Evolutionary conservation across 2,329 filamentous ascomycete genomes (phyloP).

Genomic region (Colletotrichum navitas): DNA sequence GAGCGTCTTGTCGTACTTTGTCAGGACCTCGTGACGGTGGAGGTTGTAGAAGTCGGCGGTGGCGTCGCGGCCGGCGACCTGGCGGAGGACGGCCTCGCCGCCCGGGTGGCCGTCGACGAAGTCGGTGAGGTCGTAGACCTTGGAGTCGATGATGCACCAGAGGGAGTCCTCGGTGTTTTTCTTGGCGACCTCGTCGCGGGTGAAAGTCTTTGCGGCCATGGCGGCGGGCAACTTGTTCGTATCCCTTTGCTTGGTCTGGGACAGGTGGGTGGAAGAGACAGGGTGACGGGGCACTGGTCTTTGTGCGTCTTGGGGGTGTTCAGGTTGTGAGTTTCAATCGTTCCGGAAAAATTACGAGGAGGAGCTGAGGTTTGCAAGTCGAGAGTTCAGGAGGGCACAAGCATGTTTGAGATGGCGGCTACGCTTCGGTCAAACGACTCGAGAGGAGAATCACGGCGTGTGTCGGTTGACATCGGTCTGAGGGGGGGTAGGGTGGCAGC

Average conservation of each 20-base stretch:
- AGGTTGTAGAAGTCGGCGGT: conserved; percentile 92
- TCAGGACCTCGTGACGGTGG: conserved; percentile 88
- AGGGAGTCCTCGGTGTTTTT: conserved; percentile 82
- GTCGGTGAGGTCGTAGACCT: conserved; percentile 88
- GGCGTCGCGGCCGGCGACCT: conserved; percentile 85
- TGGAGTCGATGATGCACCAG: conserved; percentile 89
- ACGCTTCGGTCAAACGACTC: not conserved
- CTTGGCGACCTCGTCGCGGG: conserved; percentile 76
- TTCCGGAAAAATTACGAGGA: not conserved
- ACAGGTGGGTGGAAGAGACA: not conserved
- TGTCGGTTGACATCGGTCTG: conserved; percentile 38
- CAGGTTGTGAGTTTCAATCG: not conserved
- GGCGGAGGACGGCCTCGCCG: conserved; percentile 81
- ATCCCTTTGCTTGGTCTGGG: not conserved
- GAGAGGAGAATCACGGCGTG: conserved; percentile 1
- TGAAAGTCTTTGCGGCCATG: conserved; percentile 63
- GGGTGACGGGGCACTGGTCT: not conserved
- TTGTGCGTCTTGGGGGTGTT: not conserved
- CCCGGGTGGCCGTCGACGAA: conserved; percentile 89
- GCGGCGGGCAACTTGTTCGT: conserved; percentile 35
- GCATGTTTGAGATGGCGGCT: conserved; percentile 2
- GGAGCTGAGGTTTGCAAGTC: not conserved
- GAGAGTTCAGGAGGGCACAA: not conserved
- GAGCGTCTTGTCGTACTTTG: conserved; percentile 77
- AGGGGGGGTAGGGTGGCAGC: conserved; percentile 2